Evolutionary conservation across 78 protist genomes (phyloP), one percentile per base, ranked within the genome.

Genomic region (Guillardia theta): DNA sequence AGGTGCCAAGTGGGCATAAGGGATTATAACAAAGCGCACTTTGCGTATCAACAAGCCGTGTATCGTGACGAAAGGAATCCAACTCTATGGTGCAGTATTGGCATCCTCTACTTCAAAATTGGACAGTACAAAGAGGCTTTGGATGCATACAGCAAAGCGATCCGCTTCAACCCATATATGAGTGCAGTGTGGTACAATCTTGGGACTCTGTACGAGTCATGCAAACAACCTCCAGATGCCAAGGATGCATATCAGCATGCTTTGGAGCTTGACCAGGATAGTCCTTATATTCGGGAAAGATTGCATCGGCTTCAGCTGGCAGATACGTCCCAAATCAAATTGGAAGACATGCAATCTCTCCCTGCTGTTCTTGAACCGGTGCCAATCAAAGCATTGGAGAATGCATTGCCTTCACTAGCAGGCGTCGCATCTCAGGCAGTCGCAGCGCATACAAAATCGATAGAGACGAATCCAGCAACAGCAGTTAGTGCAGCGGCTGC

Each of bases 71-170:
- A 96, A 33, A 45, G 96, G 39, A 97, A 97, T 70, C 97, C 98
- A 18, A 80, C 97, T 37, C 95, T 97, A 58, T 97, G 98, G 98
- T 97, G 98, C 64, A 95, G 97, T 6, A 97, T 96, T 50, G 98
- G 98, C 83, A 96, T 97, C n/a, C 96, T 97, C 36, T 97, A 97
- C 92, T 97, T 92, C 93, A 97, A 96, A 43, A 97, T 96, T 92
- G 92, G 93, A n/a, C 90, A 95, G 94, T 97, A 97, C 78, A 76
- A 97, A 9, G 98, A 97, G 88, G 98, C 98, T 27, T 62, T 97
- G 10, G 98, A 97, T 62, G 98, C 98, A 0, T 97, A 97, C 95
- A 95, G 96, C 22, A 53, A 97, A 41, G 97, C 98, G 21, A 97
- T 97, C 30, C 95, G 97, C 21, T 93, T 97, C 24, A 96, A 97